phyloP scores from a whole-genome alignment of 345 rosid species.

The Toxicodendron radicans region DNA sequence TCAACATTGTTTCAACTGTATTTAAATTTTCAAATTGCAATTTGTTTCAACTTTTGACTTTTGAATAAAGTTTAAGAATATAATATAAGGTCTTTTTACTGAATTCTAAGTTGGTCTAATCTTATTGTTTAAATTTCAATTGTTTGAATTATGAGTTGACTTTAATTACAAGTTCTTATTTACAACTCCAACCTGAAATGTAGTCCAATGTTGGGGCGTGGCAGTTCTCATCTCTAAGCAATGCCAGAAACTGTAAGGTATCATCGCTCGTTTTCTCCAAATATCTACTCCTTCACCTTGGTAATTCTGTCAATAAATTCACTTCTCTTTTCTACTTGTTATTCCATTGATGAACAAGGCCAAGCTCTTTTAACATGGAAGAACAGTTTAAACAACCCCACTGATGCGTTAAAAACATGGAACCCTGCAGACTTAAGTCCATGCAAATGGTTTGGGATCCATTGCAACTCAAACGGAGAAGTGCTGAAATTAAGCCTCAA shows the following conservation, averaged over 20 bases:
- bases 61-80: too few species aligned
- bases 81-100: too few species aligned
- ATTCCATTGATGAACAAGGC: constrained; percentile 62
- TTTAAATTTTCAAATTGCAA: constrained; percentile 30
- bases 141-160: too few species aligned
- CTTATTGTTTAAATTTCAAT: too few species aligned
- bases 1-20: neutral
- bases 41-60: too few species aligned
- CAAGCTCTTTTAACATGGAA: constrained; percentile 79
- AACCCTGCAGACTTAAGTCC: constrained; percentile 46
- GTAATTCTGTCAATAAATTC: constrained; percentile 39
- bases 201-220: neutral
- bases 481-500: constrained; percentile 46
- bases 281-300: constrained; percentile 40
- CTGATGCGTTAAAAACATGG: constrained; percentile 58
- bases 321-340: constrained; percentile 44
- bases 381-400: constrained; percentile 50
- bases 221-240: constrained; percentile 41
- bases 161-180: constrained; percentile 44
- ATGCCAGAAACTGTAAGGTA: constrained; percentile 55
- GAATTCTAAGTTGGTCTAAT: too few species aligned
- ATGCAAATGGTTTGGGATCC: constrained; percentile 82
- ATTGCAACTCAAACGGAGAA: constrained; percentile 60
- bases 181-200: constrained; percentile 27
- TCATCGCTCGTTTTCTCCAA: constrained; percentile 39